These are phyloP conservation scores for Plasmopara halstedii DNA, from an alignment of 352 stramenopile species.

Conservation along the genomic window DNA sequence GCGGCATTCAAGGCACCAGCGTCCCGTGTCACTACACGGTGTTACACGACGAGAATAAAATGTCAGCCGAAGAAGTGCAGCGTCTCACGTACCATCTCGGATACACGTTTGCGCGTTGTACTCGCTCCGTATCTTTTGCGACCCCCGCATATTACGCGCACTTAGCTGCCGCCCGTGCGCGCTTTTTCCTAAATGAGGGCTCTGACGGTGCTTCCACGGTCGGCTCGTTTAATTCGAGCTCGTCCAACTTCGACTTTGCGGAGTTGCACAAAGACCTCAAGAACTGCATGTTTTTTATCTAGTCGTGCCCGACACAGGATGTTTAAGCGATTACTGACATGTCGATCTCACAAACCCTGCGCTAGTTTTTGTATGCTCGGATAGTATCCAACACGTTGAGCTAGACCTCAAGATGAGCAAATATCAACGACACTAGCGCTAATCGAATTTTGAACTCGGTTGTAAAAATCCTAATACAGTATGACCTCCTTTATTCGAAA, in stretches of 20 bases:
- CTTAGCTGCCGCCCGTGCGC: constrained; percentile 67
- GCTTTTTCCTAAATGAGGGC: constrained; percentile 71
- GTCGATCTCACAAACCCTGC: no score
- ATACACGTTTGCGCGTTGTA: constrained; percentile 83
- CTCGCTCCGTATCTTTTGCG: constrained; percentile 78
- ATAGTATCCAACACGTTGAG: no score
- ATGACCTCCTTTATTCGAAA: no score
- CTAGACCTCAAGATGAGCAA: no score
- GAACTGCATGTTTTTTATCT: constrained; percentile 67
- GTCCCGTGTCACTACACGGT: constrained; percentile 82
- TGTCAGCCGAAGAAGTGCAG: constrained; percentile 61
- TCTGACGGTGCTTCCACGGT: constrained; percentile 52
- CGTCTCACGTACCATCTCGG: constrained; percentile 64
- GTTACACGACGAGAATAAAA: constrained; percentile 67
- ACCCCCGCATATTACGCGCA: constrained; percentile 85
- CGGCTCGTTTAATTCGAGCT: constrained; percentile 45
- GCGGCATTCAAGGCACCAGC: constrained; percentile 75
- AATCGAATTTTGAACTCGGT: no score
- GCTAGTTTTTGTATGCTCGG: no score
- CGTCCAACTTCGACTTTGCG: constrained; percentile 55
- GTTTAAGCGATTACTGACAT: no score
- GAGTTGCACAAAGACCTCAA: constrained; percentile 54
- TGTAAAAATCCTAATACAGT: no score
- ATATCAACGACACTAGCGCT: no score
- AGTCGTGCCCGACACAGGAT: constrained; percentile 1